Evolutionary conservation across 208 protist genomes (phyloP).

Genomic region (Trypanosoma melophagium): DNA sequence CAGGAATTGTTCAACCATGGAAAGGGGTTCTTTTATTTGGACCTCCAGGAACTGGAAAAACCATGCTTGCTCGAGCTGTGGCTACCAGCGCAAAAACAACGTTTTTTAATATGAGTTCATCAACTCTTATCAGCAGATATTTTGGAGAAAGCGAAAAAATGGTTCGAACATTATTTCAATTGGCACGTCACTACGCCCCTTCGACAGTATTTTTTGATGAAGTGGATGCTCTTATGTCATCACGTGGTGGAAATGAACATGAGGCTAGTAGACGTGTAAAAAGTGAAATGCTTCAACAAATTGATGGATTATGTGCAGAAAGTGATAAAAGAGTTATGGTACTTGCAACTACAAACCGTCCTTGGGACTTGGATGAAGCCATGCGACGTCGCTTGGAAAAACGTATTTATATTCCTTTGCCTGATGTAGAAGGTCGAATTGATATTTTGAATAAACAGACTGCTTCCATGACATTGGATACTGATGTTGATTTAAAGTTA

Average conservation of each 20-base stretch:
- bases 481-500: slow-evolving; percentile 33
- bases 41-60: slow-evolving; percentile 99
- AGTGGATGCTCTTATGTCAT: slow-evolving; percentile 62
- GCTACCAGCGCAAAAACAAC: slow-evolving; percentile 84
- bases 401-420: slow-evolving; percentile 94
- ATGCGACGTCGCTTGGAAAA: slow-evolving; percentile 88
- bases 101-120: slow-evolving; percentile 94
- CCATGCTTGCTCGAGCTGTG: slow-evolving; percentile 97
- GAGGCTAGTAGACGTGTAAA: slow-evolving; percentile 92
- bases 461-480: slow-evolving; percentile 15
- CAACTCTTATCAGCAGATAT: slow-evolving; percentile 87
- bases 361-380: slow-evolving; percentile 94
- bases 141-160: slow-evolving; percentile 93
- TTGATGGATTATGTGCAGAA: slow-evolving; percentile 63
- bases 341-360: slow-evolving; percentile 89
- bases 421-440: slow-evolving; percentile 46
- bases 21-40: slow-evolving; percentile 99
- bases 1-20: slow-evolving; percentile 72
- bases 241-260: slow-evolving; percentile 60
- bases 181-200: slow-evolving; percentile 85
- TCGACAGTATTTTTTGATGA: slow-evolving; percentile 96
- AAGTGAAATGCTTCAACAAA: slow-evolving; percentile 94
- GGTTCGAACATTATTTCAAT: slow-evolving; percentile 87
- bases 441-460: slow-evolving; percentile 37
- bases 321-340: slow-evolving; percentile 41